Conservation (phyloP, 1,284 basidiomycete species). For the Vanrija humicola region DNA sequence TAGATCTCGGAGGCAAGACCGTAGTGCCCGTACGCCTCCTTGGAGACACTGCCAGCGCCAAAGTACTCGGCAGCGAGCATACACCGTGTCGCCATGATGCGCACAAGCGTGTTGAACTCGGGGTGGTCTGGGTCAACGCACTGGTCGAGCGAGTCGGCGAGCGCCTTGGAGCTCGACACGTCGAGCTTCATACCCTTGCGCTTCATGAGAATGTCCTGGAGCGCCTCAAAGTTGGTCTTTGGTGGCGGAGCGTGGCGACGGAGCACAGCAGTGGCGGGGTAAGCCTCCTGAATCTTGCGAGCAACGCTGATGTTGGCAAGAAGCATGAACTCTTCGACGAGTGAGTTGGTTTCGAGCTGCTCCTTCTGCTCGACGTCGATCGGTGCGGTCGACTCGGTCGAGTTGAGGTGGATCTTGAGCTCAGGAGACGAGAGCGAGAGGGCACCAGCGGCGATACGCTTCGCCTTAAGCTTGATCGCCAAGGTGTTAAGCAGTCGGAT, state of each 20-base stretch:
- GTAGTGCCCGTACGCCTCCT: conserved; percentile 93
- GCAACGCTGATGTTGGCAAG: conserved; percentile 96
- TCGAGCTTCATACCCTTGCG: conserved; percentile 81
- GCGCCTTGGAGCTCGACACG: conserved; percentile 82
- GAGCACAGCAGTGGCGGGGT: conserved; percentile 92
- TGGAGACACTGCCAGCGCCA: conserved; percentile 86
- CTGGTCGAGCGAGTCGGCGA: conserved; percentile 84
- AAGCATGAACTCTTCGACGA: conserved; percentile 99
- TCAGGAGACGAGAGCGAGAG: conserved; percentile 96
- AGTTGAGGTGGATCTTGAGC: conserved; percentile 93
- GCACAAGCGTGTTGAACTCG: conserved; percentile 93
- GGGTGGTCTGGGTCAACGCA: conserved; percentile 77
- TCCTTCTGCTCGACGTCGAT: conserved; percentile 98
- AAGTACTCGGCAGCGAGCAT: conserved; percentile 99
- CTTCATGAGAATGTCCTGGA: conserved; percentile 89
- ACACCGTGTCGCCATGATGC: conserved; percentile 98
- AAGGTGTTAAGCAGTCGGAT: conserved; percentile 87
- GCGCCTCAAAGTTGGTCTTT: conserved; percentile 87
- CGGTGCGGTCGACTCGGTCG: conserved; percentile 85
- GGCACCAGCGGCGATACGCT: conserved; percentile 88
- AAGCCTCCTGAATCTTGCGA: conserved; percentile 84
- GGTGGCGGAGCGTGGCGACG: conserved; percentile 93
- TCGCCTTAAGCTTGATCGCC: conserved; percentile 79
- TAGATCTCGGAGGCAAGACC: conserved; percentile 95
- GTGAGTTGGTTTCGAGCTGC: conserved; percentile 84